Base-by-base conservation (phyloP, 2,329 filamentous ascomycete genomes). In the Didymellaceae sp. region DNA sequence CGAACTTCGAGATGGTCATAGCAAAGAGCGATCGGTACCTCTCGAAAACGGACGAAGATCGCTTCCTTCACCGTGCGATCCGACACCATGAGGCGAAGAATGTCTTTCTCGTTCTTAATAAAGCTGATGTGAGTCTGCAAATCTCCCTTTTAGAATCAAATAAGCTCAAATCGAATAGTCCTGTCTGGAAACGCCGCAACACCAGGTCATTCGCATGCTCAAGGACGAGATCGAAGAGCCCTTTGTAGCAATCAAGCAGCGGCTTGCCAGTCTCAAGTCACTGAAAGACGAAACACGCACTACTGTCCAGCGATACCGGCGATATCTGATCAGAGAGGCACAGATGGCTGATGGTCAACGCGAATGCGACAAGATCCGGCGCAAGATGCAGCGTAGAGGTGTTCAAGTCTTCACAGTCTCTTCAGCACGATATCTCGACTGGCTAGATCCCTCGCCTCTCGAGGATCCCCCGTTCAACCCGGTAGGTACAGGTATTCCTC, bases 61-160 rank as follows among this genome's bases (percentile, higher is more conserved):
- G 30, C 3, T 48, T n/a, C 8, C 45, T 48, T 1, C 5, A 7
- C 3, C 45, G 45, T 3, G 45, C 37, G 4, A 20, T 42, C 16
- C 37, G 31, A 8, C 24, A 42, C 1, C 37, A 42, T 9, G 52
- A 33, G 4, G 41, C 49, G 0, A 35, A 45, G 5, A 55, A 50
- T 13, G 55, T 46, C 2, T 21, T 61, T 7, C 35, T 61, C 0
- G 58, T 61, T 0, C 45, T 55, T 32, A 61, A 52, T 21, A 57
- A 49, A 32, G 17, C 20, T 1, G 58, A 61, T 38, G 52, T 58
- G 6, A 51, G 56, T 50, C 10, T 7, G 6, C 1, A 2, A 3
- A 22, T 5, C 10, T 34, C 9, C 5, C 2, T 13, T 20, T 21
- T 5, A 13, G 6, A 20, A 10, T 11, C 10, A n/a, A n/a, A 8